Evolutionary conservation across 441 rosid genomes (phyloP), one percentile per base, ranked within the genome.

Genomic region (Rhodomyrtus psidioides): DNA sequence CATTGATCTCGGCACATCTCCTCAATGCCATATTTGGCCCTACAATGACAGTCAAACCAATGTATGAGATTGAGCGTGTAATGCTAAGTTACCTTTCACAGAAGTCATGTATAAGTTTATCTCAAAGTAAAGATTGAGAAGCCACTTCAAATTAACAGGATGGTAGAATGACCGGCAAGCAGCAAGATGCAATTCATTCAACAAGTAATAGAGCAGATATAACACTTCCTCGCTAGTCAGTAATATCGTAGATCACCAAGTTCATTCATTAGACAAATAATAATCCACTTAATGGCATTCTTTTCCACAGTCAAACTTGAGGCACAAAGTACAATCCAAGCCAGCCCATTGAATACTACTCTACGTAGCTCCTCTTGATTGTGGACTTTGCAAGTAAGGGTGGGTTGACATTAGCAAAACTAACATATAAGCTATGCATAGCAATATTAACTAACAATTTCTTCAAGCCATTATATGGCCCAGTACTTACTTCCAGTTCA

Each of bases 1-100:
- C 98, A 96, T 81, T 93, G 97, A 90, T 96, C 98, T 84, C 94
- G 91, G 88, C 98, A 97, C 98, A 97, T 96, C 85, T 97, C 98
- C 57, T 93, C 96, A 12, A 97, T 88, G 19, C 97, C 98, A 55
- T 87, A 91, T 85, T 93, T 95, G 57, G 98, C 95, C 92, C 98
- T 96, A 94, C 89, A 89, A 55, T 19, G 39, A 59, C 46, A 84
- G 46, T 39, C 79, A 55, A 59, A 30, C 42, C 85, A 60, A 60
- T 17, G 44, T 26, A 10, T 53, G 53, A 60, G 85, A 57, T 28
- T n/a, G 27, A 24, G 85, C 10, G 16, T 27, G 16, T 39, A 6
- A 70, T 26, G 6, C 26, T 39, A 34, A 39, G 14, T 70, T 34
- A 21, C 39, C 79, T 70, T 70, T 70, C 51, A 5, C 79, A 39